Evolutionary conservation across 2,329 filamentous ascomycete genomes (phyloP), one percentile per base, ranked within the genome.

Genomic region (Colletotrichum sp.): DNA sequence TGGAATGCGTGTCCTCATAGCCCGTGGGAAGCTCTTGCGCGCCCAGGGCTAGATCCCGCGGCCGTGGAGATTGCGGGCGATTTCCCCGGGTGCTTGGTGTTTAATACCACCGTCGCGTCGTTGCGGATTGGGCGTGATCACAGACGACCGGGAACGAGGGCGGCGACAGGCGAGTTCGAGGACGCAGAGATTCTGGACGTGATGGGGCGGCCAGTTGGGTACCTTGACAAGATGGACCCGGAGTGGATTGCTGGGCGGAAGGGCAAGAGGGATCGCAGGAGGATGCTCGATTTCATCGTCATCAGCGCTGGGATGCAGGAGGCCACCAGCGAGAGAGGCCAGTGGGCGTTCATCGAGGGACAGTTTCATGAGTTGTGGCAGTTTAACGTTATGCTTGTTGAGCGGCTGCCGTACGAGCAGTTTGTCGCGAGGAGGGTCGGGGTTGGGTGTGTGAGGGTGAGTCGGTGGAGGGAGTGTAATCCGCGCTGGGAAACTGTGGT

Each of bases 361-460:
- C 36, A 55, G 30, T 69, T 73, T n/a, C 65, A 73, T 25, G 65
- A 73, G 56, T 28, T 69, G 56, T 69, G 65, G 65, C 55, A 66
- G 30, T 69, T 73, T 15, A 73, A 73, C 15, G 65, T 69, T 8
- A 62, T 73, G 70, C 55, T 73, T 9, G 70, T 73, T 18, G 70
- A 73, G 70, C 28, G 70, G 56, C 36, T 73, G 7, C 56, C 65
- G 15, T 56, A 28, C 18, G 55, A 18, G 30, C 36, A 39, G 43
- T 74, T 70, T n/a, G 32, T 70, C 15, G 48, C 58, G 7, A 58
- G 66, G 16, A 52, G 66, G n/a, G n/a, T 74, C 6, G 66, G 66
- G 1, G 58, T 60, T 22, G 66, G 66, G 22, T 64, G n/a, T 28
- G n/a, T 74, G 0, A 25, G 66, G 66, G 58, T 70, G 10, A 74